Evolutionary conservation across 257 asterid species (phyloP).

Genomic region (Misopates orontium): DNA sequence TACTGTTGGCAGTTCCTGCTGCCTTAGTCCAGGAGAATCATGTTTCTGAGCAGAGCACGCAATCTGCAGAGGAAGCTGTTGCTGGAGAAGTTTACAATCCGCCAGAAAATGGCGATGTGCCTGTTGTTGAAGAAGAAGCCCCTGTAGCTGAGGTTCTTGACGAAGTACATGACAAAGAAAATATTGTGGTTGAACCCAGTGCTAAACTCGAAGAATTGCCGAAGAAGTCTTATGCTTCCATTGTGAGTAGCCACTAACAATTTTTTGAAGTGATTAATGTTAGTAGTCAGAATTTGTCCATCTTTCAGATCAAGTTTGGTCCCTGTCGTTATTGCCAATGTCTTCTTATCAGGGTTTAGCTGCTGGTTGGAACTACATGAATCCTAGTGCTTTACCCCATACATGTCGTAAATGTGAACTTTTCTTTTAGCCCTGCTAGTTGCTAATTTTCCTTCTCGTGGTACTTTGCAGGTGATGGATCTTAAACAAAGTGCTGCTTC

Average conservation of each 20-base stretch:
- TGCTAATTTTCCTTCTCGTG: neutral
- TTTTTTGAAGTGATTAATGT: neutral
- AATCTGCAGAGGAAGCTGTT: slow-evolving; percentile 57
- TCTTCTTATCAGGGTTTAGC: neutral
- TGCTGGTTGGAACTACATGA: neutral
- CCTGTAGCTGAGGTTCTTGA: slow-evolving; percentile 77
- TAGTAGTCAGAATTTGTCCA: slow-evolving; percentile 35
- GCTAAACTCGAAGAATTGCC: slow-evolving; percentile 64
- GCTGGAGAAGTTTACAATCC: slow-evolving; percentile 77
- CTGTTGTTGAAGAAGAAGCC: slow-evolving; percentile 60
- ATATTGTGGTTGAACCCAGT: slow-evolving; percentile 49
- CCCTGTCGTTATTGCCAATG: too few relatives aligned
- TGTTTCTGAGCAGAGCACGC: slow-evolving; percentile 51
- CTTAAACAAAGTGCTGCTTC: slow-evolving; percentile 62
- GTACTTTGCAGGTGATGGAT: slow-evolving; percentile 72
- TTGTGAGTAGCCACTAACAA: slow-evolving; percentile 55
- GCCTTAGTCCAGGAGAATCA: slow-evolving; percentile 53
- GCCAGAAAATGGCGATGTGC: slow-evolving; percentile 65
- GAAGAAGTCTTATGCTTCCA: slow-evolving; percentile 91
- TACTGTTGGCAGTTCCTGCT: slow-evolving; percentile 41
- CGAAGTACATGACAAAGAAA: slow-evolving; percentile 50
- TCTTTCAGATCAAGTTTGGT: too few relatives aligned
- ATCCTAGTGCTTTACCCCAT: neutral
- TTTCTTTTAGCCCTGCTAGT: slow-evolving; percentile 3
- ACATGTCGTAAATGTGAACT: neutral